A percentile compares a stretch with the other conserved stretches of the same genome.
These are phyloP conservation scores for Chalciporus chontae DNA, from an alignment of 768 basidiomycete species.

Conservation along the genomic window DNA sequence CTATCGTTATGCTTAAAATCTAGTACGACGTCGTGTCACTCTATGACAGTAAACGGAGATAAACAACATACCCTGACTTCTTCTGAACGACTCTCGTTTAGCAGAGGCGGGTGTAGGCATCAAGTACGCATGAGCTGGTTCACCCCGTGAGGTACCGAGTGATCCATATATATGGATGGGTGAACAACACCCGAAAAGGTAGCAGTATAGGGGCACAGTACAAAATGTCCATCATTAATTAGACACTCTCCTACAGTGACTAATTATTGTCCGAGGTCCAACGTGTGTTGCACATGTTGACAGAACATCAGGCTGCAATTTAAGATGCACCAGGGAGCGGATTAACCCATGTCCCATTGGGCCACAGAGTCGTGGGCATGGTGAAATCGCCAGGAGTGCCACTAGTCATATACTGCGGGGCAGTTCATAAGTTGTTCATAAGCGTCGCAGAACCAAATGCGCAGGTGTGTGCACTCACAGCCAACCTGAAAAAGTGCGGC, in stretches of 20 bases:
- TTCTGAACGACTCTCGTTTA: conserved; percentile 18
- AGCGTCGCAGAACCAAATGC: conserved; percentile 1
- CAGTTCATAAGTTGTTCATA: conserved; percentile 5
- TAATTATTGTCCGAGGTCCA: not conserved
- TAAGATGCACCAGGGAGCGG: conserved; percentile 64
- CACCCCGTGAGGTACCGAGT: conserved; percentile 1
- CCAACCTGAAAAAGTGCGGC: conserved; percentile 77
- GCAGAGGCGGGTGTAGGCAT: conserved; percentile 23
- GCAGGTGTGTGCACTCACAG: conserved; percentile 43
- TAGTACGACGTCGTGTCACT: conserved; percentile 8
- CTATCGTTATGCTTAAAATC: conserved; percentile 25
- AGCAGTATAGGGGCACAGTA: conserved; percentile 1
- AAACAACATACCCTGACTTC: conserved; percentile 18
- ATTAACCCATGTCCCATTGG: conserved; percentile 81
- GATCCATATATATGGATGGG: conserved; percentile 10
- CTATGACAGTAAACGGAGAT: not conserved
- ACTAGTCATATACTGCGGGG: conserved; percentile 43
- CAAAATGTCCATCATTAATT: not conserved
- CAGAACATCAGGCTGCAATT: not conserved
- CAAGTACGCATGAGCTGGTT: conserved; percentile 11
- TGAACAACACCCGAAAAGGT: conserved; percentile 14
- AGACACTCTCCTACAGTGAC: not conserved
- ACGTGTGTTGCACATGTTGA: not conserved
- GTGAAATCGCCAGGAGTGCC: conserved; percentile 71
- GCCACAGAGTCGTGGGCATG: conserved; percentile 68